phyloP scores from a whole-genome alignment of 768 basidiomycete species.

The Boletus reticulatus region DNA sequence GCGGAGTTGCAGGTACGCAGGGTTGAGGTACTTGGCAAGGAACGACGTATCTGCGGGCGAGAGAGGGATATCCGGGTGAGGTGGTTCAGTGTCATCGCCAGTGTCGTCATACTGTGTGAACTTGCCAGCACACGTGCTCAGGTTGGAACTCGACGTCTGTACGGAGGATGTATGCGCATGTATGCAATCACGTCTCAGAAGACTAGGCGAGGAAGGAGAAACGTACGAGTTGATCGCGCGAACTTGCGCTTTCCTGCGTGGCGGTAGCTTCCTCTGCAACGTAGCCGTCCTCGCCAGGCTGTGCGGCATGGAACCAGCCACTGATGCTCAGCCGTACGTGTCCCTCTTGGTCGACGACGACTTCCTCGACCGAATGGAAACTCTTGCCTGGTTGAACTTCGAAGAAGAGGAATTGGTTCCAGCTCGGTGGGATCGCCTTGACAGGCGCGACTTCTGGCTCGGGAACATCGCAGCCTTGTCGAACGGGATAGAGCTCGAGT shows the following conservation, averaged over 20 bases:
- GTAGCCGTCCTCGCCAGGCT: constrained; percentile 90
- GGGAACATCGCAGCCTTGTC: constrained; percentile 50
- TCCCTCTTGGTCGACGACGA: constrained; percentile 75
- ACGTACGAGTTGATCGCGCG: constrained; percentile 90
- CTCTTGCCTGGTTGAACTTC: constrained; percentile 94
- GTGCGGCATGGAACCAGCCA: constrained; percentile 95
- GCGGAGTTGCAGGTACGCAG: constrained; percentile 81
- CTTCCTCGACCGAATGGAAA: constrained; percentile 97
- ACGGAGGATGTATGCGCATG: constrained; percentile 5
- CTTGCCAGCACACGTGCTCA: constrained; percentile 19
- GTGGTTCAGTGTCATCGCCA: constrained; percentile 38
- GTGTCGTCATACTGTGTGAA: constrained; percentile 54
- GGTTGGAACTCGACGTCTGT: constrained; percentile 61
- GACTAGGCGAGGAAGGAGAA: constrained; percentile 3
- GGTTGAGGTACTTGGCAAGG: constrained; percentile 84
- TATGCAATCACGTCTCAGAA: constrained; percentile 1
- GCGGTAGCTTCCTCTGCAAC: constrained; percentile 43
- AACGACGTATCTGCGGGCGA: constrained; percentile 61
- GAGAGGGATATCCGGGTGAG: constrained; percentile 51
- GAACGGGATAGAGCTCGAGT: constrained; percentile 86
- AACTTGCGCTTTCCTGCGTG: constrained; percentile 77
- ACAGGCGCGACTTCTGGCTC: constrained; percentile 68
- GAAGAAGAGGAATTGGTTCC: constrained; percentile 89
- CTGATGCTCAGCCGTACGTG: constrained; percentile 82
- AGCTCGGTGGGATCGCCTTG: constrained; percentile 72